Evolutionary conservation across 1,284 basidiomycete genomes (phyloP), one percentile per base, ranked within the genome.

Genomic region (Chiua sp.): DNA sequence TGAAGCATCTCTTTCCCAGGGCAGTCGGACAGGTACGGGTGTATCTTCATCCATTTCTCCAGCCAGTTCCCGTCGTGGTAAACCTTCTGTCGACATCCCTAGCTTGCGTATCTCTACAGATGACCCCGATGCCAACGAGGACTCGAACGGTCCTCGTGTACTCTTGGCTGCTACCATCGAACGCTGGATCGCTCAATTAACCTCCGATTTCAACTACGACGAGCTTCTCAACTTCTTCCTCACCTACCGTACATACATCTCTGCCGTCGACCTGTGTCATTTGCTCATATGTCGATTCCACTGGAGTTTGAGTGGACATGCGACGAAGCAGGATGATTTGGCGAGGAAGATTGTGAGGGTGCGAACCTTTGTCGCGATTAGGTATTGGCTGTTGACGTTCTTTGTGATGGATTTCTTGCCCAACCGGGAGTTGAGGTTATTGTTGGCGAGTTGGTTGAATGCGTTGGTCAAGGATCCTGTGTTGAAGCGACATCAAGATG

Each of bases 131-230:
- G 48, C 33, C 23, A 56, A 59, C 20, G 23, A 57, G 4, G 71
- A 59, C 20, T n/a, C 55, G 4, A 71, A 72, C 42, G 65, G 70
- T 23, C 77, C 79, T 65, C 85, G 81, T 65, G 78, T 92, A 39
- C 77, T 96, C 18, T 79, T 95, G 39, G 93, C 92, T 0, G 93
- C 93, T 6, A 94, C 92, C 5, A 92, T 95, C 65, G 93, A 96
- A 72, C 87, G 93, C 2, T 94, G 93, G 92, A 88, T 96, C 60
- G 92, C 92, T 1, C 93, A 96, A 69, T 78, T 95, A 51, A 95
- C 93, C 35, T 91, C 88, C 68, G 87, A 91, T 66, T 79, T 94
- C 65, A 87, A 92, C 72, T 91, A 92, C 61, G 91, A 93, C 71
- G 90, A 94, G 65, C 80, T 95, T 26, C 81, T 93, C 59, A 87